These are phyloP conservation scores for Aechmea fasciata DNA, from an alignment of 176 grass and related monocot species.

Conservation along the genomic window DNA sequence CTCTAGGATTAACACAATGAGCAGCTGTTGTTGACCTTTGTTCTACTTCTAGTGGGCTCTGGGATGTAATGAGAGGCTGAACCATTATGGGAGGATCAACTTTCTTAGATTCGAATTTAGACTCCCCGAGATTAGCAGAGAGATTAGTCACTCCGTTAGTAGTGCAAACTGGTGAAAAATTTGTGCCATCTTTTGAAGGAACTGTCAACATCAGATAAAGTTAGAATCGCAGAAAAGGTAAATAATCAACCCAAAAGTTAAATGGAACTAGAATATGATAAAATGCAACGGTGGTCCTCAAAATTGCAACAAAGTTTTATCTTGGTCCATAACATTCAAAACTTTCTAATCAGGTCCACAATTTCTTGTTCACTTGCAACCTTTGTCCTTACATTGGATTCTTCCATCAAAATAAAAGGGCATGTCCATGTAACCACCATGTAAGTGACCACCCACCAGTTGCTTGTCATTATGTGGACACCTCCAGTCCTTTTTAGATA, in stretches of 20 bases:
- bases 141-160: conserved; percentile 3
- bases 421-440: too few species aligned
- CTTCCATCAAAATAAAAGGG: too few species aligned
- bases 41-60: conserved; percentile 14
- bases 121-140: neutral
- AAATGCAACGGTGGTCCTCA: too few species aligned
- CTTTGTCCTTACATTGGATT: too few species aligned
- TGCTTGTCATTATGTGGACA: too few species aligned
- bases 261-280: too few species aligned
- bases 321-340: too few species aligned
- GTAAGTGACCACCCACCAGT: too few species aligned
- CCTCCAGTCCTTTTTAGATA: neutral
- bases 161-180: conserved; percentile 1
- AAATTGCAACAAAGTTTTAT: neutral
- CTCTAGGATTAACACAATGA: neutral
- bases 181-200: conserved; percentile 11
- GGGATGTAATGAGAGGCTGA: conserved; percentile 4
- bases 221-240: too few species aligned
- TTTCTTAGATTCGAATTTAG: neutral
- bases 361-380: too few species aligned
- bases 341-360: too few species aligned
- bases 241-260: too few species aligned
- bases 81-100: conserved; percentile 3
- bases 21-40: neutral
- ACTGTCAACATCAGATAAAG: conserved; percentile 5